Base-by-base conservation (phyloP, 768 basidiomycete genomes). In the Tremella yokohamensis region DNA sequence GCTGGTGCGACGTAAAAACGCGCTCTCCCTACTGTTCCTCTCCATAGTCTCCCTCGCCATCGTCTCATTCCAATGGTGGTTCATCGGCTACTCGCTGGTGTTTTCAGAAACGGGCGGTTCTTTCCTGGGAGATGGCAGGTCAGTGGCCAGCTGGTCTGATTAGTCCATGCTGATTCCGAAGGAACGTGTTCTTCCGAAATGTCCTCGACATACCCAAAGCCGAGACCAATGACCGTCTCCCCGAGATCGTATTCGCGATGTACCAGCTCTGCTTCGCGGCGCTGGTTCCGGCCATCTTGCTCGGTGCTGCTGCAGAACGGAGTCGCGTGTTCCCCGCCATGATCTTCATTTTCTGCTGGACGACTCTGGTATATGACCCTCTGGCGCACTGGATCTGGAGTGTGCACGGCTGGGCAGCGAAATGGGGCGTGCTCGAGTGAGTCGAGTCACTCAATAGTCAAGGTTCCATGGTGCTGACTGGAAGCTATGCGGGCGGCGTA, bases 351-450 rank as follows among this genome's bases (percentile, higher is more conserved):
- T 97, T 97, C 70, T 70, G 84, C 51, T 98, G 94, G 94, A 89
- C 88, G 3, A 80, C 80, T 0, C 69, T 91, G 57, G 90, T 92
- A 15, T 97, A 97, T 77, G 87, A 94, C 70, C 91, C 92, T 1
- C 85, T 98, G 56, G 94, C 90, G 0, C 90, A 89, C 78, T 96
- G 93, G 92, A 89, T 91, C 3, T 98, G 94, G 94, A 91, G 90
- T 69, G 62, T 82, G 37, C 83, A 87, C 29, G 84, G 85, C 11
- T 85, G 84, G 92, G 86, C 87, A 0, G 85, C 80, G 77, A 72
- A 84, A 34, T 80, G 89, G 52, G 93, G 90, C 15, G 88, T 77
- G 6, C 62, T 75, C 20, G 76, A 73, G 87, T 58, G 63, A 34
- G 52, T 53, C 6, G 15, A 8, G 15, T 24, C 53, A 48, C 26